Evolutionary conservation across 169 alveolate species (phyloP).

Genomic region (Eimeria brunetti): DNA sequence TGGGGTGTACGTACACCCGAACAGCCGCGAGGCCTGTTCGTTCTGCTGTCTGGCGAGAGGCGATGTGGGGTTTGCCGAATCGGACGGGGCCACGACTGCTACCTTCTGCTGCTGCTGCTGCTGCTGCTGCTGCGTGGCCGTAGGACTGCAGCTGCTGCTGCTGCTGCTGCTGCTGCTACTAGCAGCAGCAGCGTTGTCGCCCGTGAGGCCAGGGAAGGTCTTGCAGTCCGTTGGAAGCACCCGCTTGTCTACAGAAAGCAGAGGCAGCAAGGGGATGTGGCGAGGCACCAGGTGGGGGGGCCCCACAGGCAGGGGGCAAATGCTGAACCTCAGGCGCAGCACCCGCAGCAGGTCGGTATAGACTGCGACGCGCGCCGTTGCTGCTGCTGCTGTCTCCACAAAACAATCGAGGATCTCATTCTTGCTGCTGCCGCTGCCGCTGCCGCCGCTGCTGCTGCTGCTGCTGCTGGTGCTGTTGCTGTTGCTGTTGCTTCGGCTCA

Average conservation of each 20-base stretch:
- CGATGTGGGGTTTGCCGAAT: not conserved
- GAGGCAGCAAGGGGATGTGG: conserved; percentile 52
- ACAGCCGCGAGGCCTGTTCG: conserved; percentile 55
- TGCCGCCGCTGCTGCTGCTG: not conserved
- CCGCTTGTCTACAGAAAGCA: conserved; percentile 64
- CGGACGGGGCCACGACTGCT: conserved; percentile 20
- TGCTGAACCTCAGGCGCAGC: conserved; percentile 55
- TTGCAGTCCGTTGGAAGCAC: conserved; percentile 26
- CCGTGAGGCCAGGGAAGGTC: not conserved
- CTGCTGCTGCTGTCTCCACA: conserved; percentile 33
- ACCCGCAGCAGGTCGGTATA: conserved; percentile 50
- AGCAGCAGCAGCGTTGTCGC: not conserved
- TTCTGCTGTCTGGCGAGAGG: conserved; percentile 41
- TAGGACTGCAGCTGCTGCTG: conserved; percentile 32
- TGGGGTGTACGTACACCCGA: conserved; percentile 81
- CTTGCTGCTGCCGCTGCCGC: conserved; percentile 23
- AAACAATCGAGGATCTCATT: conserved; percentile 3
- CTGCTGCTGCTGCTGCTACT: not conserved
- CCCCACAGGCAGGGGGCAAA: conserved; percentile 67
- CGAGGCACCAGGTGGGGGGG: conserved; percentile 77
- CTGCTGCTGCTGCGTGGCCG: conserved; percentile 23
- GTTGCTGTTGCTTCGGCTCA: conserved; percentile 12
- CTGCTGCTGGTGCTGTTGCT: conserved; percentile 3
- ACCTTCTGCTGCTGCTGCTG: not conserved
- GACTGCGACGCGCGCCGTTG: conserved; percentile 57